phyloP scores from a whole-genome alignment of 768 basidiomycete genomes.

The Boletus insuetus region DNA sequence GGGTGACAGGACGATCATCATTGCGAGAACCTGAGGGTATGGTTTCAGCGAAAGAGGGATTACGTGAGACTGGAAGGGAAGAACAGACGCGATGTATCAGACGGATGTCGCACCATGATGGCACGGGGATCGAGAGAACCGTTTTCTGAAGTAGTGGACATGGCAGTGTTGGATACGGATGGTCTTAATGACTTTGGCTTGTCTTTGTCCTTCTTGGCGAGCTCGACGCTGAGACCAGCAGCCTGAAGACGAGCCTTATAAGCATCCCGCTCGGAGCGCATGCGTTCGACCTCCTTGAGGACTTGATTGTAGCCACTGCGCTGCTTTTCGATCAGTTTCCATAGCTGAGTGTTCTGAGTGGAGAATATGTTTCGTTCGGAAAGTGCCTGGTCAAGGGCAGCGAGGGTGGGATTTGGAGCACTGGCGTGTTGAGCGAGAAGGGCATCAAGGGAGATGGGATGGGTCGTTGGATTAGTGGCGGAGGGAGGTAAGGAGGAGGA shows the following conservation, averaged over 20 bases:
- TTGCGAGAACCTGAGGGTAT: constrained; percentile 6
- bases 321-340: constrained; percentile 95
- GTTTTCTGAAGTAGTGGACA: constrained; percentile 17
- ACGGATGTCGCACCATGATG: constrained; percentile 23
- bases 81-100: constrained; percentile 36
- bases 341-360: constrained; percentile 84
- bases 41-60: background rate
- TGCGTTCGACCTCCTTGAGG: constrained; percentile 81
- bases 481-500: constrained; percentile 26
- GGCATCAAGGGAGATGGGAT: constrained; percentile 47
- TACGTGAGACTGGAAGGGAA: background rate
- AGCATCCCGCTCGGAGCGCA: constrained; percentile 75
- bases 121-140: constrained; percentile 26
- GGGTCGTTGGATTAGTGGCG: constrained; percentile 25
- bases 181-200: constrained; percentile 16
- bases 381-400: constrained; percentile 74
- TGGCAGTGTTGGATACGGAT: constrained; percentile 24
- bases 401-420: constrained; percentile 49
- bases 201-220: constrained; percentile 29
- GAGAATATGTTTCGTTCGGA: constrained; percentile 79
- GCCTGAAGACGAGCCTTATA: constrained; percentile 38
- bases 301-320: constrained; percentile 76
- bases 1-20: constrained; percentile 23
- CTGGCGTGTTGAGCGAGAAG: constrained; percentile 55
- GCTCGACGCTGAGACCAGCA: constrained; percentile 41